A percentile compares a stretch with the other conserved stretches of the same genome.
These are phyloP conservation scores for Neonectria punicea DNA, from an alignment of 2,329 filamentous ascomycete species.

Conservation along the genomic window DNA sequence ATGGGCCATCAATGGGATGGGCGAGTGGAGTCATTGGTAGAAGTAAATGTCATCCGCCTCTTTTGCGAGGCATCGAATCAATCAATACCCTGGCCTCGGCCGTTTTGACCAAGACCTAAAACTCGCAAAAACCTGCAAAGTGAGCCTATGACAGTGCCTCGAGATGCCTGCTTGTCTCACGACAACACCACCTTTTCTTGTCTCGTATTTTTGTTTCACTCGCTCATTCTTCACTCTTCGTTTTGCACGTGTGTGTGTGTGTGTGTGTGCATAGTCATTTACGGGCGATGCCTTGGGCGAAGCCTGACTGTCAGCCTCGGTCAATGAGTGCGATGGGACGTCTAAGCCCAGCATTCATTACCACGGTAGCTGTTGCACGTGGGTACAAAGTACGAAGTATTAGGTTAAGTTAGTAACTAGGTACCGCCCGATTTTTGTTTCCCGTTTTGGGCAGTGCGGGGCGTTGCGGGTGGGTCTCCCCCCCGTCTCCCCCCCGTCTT, in stretches of 20 bases:
- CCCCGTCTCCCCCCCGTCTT: too few relatives aligned
- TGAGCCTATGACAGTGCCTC: slow-evolving; percentile 10
- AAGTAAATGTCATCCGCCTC: slow-evolving; percentile 16
- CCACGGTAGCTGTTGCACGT: neutral
- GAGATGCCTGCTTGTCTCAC: slow-evolving; percentile 16
- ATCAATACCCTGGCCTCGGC: slow-evolving; percentile 19
- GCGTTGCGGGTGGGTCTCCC: neutral
- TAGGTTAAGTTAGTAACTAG: neutral
- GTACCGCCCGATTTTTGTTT: neutral
- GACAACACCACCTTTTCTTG: slow-evolving; percentile 5
- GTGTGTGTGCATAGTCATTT: neutral
- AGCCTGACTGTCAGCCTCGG: slow-evolving; percentile 31
- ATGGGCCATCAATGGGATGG: slow-evolving; percentile 10
- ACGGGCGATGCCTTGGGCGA: slow-evolving; percentile 10
- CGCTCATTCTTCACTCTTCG: neutral
- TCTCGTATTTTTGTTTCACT: neutral
- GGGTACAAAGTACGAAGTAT: neutral
- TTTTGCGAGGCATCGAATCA: slow-evolving; percentile 16
- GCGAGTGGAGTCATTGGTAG: slow-evolving; percentile 27
- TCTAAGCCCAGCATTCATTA: neutral
- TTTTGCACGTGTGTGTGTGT: neutral
- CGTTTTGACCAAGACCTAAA: slow-evolving; percentile 13
- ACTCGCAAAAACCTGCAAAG: neutral
- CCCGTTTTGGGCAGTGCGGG: neutral
- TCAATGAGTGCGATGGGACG: neutral